Base-by-base conservation (phyloP, 306 rosid species). In the Medicago truncatula region DNA sequence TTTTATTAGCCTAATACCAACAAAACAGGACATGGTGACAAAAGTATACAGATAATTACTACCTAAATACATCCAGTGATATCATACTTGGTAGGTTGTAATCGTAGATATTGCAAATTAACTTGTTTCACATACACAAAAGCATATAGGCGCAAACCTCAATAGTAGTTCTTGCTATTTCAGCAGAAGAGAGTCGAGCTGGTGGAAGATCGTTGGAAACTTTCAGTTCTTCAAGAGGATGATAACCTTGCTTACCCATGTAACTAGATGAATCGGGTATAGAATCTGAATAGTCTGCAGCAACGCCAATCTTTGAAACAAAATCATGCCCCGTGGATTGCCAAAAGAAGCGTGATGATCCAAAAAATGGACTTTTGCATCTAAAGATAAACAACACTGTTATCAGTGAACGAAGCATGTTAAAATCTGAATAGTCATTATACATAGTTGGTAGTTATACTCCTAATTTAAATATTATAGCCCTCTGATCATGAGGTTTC, bases 241-340 rank as follows among this genome's bases (percentile, higher is more conserved):
- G 98, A 82, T 90, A 91, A 64, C 91, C 93, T 54, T 73, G 78
- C 67, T 86, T 75, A 74, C 77, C 83, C 75, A 67, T 74, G 79
- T 80, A 73, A 84, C 84, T 86, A 57, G 96, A 88, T 7, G 97
- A 90, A 85, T 94, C 97, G 10, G 98, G 90, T 75, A 88, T 83
- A 50, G 90, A 94, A 86, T 91, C 98, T 64, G 98, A 83, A 81
- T 87, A 94, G 73, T 89, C 98, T 44, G 98, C 94, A 82, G 98
- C 96, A 38, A 91, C 98, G 41, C 83, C 81, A 85, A 87, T 91
- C 91, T 87, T 94, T 84, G 94, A 87, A 82, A 79, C 84, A 83
- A 70, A 85, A 28, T 84, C 91, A 77, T 88, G 90, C 49, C 93
- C 96, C 74, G 70, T 52, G 61, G 92, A 82, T 62, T 73, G 78